Conservation (phyloP, 2,329 filamentous ascomycete species). For the Colletotrichum orchidophilum region DNA sequence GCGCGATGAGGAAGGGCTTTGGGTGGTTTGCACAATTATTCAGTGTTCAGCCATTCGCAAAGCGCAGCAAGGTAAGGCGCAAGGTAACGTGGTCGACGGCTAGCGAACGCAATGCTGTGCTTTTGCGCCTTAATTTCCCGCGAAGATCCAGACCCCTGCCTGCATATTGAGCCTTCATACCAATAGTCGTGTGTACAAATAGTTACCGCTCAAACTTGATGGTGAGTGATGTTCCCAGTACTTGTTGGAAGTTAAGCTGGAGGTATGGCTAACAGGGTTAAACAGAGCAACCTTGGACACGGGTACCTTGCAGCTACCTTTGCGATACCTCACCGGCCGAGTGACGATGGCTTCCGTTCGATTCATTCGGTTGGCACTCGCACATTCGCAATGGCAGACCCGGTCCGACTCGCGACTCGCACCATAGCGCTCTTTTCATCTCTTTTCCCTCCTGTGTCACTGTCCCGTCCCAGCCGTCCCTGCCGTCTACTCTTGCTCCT, state of each 20-base stretch:
- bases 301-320: conserved; percentile 27
- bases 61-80: conserved; percentile 1
- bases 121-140: conserved; percentile 35
- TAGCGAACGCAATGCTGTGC: conserved; percentile 28
- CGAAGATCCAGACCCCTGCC: conserved; percentile 18
- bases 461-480: neutral
- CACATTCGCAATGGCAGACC: neutral
- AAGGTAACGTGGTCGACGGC: conserved; percentile 14
- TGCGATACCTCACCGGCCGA: conserved; percentile 15
- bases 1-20: conserved; percentile 5
- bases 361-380: neutral
- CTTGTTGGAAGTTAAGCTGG: neutral
- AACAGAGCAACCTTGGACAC: neutral
- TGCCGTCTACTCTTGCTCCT: neutral
- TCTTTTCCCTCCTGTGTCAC: conserved; percentile 9
- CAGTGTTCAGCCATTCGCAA: conserved; percentile 4
- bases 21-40: conserved; percentile 22
- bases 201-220: accelerated
- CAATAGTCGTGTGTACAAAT: neutral
- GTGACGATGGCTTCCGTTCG: neutral
- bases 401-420: neutral
- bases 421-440: neutral
- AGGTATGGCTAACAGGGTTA: neutral
- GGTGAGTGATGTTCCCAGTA: neutral
- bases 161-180: neutral